phyloP scores from a whole-genome alignment of 2,329 filamentous ascomycete genomes.

The Myriosclerotinia curreyana region DNA sequence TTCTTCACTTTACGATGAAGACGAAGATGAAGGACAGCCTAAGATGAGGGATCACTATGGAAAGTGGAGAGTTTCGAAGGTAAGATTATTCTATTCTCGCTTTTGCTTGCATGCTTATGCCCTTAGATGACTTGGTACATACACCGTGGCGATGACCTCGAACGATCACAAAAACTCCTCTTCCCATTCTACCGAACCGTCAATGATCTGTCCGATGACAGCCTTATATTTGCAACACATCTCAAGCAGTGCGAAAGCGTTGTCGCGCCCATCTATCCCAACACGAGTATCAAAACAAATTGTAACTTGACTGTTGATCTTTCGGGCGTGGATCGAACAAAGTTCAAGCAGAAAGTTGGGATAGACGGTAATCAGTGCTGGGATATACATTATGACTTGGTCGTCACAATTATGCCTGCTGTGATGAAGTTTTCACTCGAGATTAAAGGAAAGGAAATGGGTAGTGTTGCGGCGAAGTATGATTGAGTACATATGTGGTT shows the following conservation, averaged over 20 bases:
- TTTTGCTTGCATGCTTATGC: neutral
- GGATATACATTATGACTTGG: constrained; percentile 7
- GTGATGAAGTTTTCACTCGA: constrained; percentile 17
- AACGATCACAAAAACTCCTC: constrained; percentile 20
- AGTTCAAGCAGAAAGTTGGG: neutral
- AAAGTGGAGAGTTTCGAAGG: neutral
- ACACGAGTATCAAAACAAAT: neutral
- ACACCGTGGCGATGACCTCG: constrained; percentile 27
- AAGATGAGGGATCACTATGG: neutral
- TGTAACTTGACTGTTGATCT: neutral
- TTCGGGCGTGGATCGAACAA: neutral
- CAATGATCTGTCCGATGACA: neutral
- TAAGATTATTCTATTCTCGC: neutral
- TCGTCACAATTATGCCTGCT: neutral
- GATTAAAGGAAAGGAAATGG: neutral
- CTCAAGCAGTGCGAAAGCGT: constrained; percentile 19
- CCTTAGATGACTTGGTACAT: constrained; percentile 33
- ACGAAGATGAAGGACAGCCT: constrained; percentile 20
- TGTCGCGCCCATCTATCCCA: neutral
- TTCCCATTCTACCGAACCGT: constrained; percentile 28
- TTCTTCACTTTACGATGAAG: neutral
- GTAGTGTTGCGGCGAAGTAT: constrained; percentile 15
- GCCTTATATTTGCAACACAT: constrained; percentile 24
- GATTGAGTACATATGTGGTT: neutral
- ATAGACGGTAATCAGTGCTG: neutral